phyloP scores from a whole-genome alignment of 1,284 basidiomycete species.

The Marasmius oreades region DNA sequence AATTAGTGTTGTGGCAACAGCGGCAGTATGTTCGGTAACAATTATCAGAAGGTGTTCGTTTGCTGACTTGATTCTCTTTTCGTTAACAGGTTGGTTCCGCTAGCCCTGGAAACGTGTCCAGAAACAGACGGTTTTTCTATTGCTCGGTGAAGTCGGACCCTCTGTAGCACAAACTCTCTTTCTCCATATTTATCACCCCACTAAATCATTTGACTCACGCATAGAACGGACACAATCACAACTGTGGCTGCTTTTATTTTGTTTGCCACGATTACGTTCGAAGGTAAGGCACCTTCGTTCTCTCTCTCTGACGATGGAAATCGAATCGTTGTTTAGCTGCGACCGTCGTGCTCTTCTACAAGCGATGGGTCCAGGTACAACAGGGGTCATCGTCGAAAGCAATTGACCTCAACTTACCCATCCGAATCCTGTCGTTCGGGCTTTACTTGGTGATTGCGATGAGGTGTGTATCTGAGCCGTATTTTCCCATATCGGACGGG shows the following conservation, averaged over 20 bases:
- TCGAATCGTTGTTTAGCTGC: conserved; percentile 28
- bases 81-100: conserved; percentile 34
- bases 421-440: conserved; percentile 41
- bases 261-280: conserved; percentile 29
- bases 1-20: conserved; percentile 34
- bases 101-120: conserved; percentile 35
- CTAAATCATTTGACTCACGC: neutral
- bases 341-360: conserved; percentile 37
- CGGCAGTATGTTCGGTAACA: conserved; percentile 28
- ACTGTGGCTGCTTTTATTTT: conserved; percentile 34
- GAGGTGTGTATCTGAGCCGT: conserved; percentile 32
- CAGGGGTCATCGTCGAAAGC: conserved; percentile 20
- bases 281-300: conserved; percentile 20
- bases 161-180: conserved; percentile 28
- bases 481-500: neutral
- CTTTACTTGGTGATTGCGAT: conserved; percentile 38
- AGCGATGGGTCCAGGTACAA: conserved; percentile 27
- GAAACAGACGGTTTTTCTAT: conserved; percentile 47
- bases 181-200: neutral
- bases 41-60: no score
- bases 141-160: conserved; percentile 38
- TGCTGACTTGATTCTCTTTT: neutral
- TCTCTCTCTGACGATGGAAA: conserved; percentile 8
- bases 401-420: conserved; percentile 38
- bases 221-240: conserved; percentile 37